These are phyloP conservation scores for Ceratocystis albifundus DNA, from an alignment of 2,329 filamentous ascomycete genomes.

Conservation along the genomic window DNA sequence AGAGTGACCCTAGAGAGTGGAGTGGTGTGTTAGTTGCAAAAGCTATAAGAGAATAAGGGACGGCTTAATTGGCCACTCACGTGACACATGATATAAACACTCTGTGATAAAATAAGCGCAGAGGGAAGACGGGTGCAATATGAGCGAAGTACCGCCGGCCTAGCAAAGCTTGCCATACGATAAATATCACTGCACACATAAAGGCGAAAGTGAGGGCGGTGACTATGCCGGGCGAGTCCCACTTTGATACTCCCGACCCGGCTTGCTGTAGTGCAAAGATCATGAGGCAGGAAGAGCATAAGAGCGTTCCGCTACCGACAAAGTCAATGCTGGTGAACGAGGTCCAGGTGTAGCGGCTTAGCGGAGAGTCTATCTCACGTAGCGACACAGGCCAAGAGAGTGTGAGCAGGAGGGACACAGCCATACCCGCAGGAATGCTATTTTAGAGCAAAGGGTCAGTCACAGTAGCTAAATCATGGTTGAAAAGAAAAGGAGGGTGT, in stretches of 20 bases:
- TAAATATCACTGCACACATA: slow-evolving; percentile 39
- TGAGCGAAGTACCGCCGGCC: slow-evolving; percentile 30
- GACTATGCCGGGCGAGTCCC: slow-evolving; percentile 43
- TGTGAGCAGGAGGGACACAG: slow-evolving; percentile 35
- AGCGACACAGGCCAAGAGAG: slow-evolving; percentile 22
- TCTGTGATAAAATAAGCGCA: slow-evolving; percentile 37
- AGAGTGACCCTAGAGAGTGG: slow-evolving; percentile 39
- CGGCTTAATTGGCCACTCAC: slow-evolving; percentile 30
- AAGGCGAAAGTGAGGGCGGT: slow-evolving; percentile 38
- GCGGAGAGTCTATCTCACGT: slow-evolving; percentile 15
- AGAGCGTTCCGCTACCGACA: slow-evolving; percentile 39
- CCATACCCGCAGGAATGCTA: slow-evolving; percentile 39
- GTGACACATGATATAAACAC: slow-evolving; percentile 42
- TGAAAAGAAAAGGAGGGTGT: neutral
- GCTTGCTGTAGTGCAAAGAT: slow-evolving; percentile 48
- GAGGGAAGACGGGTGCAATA: slow-evolving; percentile 46
- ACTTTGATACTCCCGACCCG: slow-evolving; percentile 40
- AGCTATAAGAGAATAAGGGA: neutral
- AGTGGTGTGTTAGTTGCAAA: slow-evolving; percentile 4
- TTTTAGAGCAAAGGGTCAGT: neutral
- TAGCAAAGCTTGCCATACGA: slow-evolving; percentile 41
- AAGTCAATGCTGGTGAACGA: slow-evolving; percentile 42
- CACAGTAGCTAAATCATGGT: slow-evolving; percentile 20
- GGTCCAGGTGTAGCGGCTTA: slow-evolving; percentile 29
- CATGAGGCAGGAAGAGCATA: slow-evolving; percentile 42